These are phyloP conservation scores for Aspergillus affinis DNA, from an alignment of 495 filamentous ascomycete species.

Conservation along the genomic window DNA sequence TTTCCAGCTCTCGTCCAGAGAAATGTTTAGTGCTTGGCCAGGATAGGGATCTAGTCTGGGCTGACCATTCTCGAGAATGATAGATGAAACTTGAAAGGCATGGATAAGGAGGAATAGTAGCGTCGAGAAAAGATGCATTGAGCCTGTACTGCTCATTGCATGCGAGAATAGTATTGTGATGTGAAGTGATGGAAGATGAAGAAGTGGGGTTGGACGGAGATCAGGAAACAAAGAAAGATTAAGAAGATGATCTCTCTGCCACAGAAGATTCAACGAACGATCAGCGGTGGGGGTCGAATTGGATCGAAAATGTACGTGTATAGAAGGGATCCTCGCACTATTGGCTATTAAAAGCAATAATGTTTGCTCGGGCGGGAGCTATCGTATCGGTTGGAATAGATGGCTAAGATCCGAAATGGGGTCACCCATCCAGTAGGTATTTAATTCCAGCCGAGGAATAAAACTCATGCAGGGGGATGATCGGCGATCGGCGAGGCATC, in stretches of 20 bases:
- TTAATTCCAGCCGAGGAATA: neutral
- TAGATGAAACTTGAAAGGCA: constrained; percentile 29
- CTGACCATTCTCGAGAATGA: constrained; percentile 66
- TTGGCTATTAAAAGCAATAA: neutral
- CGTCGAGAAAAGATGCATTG: neutral
- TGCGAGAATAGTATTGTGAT: too few species aligned
- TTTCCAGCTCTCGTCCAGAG: constrained; percentile 37
- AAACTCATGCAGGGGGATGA: neutral
- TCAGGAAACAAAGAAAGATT: neutral
- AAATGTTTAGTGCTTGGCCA: constrained; percentile 27
- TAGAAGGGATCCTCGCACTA: neutral
- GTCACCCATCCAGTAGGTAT: too few species aligned
- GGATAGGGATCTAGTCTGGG: constrained; percentile 39
- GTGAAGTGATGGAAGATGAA: neutral
- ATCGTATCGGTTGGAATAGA: neutral
- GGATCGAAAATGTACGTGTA: neutral
- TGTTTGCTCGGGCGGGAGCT: neutral
- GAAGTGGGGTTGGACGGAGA: neutral
- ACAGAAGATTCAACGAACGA: neutral
- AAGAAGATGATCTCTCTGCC: neutral
- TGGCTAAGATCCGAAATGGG: neutral
- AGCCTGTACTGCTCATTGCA: too few species aligned
- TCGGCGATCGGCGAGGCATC: neutral
- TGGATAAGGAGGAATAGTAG: neutral
- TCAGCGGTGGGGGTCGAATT: neutral